Evolutionary conservation across 768 basidiomycete species (phyloP), one percentile per base, ranked within the genome.

Genomic region (Symmetrospora coprosmae): DNA sequence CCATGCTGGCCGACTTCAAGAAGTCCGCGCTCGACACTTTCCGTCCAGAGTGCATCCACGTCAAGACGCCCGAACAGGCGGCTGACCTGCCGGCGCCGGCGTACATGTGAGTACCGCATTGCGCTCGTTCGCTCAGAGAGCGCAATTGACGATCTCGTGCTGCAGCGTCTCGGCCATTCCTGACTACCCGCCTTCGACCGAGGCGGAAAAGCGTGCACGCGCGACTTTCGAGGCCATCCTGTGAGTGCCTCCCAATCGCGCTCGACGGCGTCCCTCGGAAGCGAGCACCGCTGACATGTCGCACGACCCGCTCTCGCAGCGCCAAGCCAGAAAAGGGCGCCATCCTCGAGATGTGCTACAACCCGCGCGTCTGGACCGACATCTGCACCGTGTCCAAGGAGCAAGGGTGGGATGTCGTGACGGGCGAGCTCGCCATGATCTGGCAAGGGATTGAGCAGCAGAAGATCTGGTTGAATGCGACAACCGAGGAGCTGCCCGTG

Each of bases 371-470:
- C 40, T 65, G 62, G 64, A 68, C 67, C 0, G 49, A 49, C n/a
- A 40, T 65, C 30, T 60, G 60, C 7, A 51, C 60, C 19, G 43
- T 66, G 28, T 61, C 67, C 0, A 38, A 66, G 28, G 63, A 65
- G 38, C 53, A 60, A 1, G 65, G 63, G 23, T 68, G 67, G 67
- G 53, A 63, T 14, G 65, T 68, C 30, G 61, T 68, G 0, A 68
- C 65, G 0, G 67, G 67, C 13, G 67, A 68, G 39, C 51, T 58
- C 16, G 60, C 67, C 6, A 66, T 68, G 65, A 66, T 68, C 33
- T 66, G 63, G 59, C 65, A 66, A 31, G 65, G 67, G 1, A 64
- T 66, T 40, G 65, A 69, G 59, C 66, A 69, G 60, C 68, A 69
- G 41, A 65, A 65, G 31, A 49, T 69, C 2, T 69, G 68, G 68